These are phyloP conservation scores for Aspergillus cejpii DNA, from an alignment of 2,329 filamentous ascomycete species.

Conservation along the genomic window DNA sequence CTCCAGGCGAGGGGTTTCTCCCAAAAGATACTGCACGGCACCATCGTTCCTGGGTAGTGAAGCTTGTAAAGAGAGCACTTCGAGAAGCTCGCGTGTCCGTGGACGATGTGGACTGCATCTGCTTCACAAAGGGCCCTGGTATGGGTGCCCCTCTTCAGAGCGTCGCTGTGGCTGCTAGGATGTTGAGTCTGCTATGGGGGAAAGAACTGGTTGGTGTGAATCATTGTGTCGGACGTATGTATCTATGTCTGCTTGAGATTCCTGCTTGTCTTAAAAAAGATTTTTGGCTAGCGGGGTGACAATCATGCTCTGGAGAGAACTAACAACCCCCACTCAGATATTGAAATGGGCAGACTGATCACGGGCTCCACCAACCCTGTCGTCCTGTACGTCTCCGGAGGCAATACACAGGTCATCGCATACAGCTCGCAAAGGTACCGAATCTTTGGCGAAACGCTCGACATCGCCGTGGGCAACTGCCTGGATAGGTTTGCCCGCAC, in stretches of 20 bases:
- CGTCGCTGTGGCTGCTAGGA: conserved; percentile 78
- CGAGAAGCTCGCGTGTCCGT: conserved; percentile 57
- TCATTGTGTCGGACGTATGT: conserved; percentile 80
- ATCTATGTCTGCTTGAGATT: not conserved
- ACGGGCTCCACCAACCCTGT: conserved; percentile 87
- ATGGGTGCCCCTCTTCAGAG: conserved; percentile 91
- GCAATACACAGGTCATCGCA: conserved; percentile 96
- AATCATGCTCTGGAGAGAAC: no score
- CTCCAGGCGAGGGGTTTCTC: conserved; percentile 87
- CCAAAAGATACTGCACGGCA: conserved; percentile 94
- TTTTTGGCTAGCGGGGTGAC: no score
- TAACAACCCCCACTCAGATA: conserved; percentile 48
- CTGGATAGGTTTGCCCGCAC: conserved; percentile 92
- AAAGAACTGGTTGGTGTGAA: conserved; percentile 92
- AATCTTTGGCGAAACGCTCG: conserved; percentile 95
- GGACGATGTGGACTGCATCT: conserved; percentile 77
- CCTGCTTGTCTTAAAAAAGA: not conserved
- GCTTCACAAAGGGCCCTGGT: conserved; percentile 90
- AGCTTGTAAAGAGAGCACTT: conserved; percentile 73
- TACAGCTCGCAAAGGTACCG: conserved; percentile 92
- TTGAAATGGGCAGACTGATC: conserved; percentile 94
- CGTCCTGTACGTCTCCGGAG: conserved; percentile 89
- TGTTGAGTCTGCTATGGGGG: conserved; percentile 73
- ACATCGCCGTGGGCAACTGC: conserved; percentile 97
- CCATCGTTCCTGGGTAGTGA: conserved; percentile 78